phyloP scores from a whole-genome alignment of 2,329 filamentous ascomycete species.

The Leptographium wingfieldii region DNA sequence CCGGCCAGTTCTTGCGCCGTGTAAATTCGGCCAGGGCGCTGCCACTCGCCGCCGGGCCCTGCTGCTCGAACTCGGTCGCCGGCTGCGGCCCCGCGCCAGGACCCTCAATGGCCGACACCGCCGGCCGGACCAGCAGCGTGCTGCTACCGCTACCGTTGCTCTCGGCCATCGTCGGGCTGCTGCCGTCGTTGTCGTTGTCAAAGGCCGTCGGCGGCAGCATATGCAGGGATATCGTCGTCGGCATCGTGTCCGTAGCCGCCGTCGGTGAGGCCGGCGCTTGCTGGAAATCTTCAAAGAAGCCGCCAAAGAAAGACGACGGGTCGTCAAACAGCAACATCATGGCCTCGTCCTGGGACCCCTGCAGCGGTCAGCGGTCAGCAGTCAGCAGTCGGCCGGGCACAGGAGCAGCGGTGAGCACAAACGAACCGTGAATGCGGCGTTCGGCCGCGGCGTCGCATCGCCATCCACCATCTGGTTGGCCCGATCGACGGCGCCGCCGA shows the following conservation, averaged over 20 bases:
- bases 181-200: not conserved
- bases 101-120: conserved; percentile 13
- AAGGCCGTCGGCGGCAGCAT: not conserved
- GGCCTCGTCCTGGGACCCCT: conserved; percentile 18
- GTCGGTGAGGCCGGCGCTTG: not conserved
- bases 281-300: conserved; percentile 3
- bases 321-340: conserved; percentile 33
- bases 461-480: conserved; percentile 8
- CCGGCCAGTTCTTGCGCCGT: conserved; percentile 64
- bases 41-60: conserved; percentile 18
- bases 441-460: not conserved
- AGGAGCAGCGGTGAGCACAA: too few species aligned
- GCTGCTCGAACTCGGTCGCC: conserved; percentile 13
- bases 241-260: not conserved
- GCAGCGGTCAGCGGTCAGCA: conserved; percentile 10
- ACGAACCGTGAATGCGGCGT: not conserved
- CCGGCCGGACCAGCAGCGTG: not conserved
- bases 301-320: conserved; percentile 21
- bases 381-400: too few species aligned
- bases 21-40: conserved; percentile 45
- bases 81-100: conserved; percentile 31
- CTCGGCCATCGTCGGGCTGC: not conserved
- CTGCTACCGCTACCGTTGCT: not conserved
- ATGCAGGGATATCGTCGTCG: not conserved
- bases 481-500: not conserved